A percentile compares a stretch with the other conserved stretches of the same genome.
These are phyloP conservation scores for Hypsizygus marmoreus DNA, from an alignment of 768 basidiomycete genomes.

Conservation along the genomic window DNA sequence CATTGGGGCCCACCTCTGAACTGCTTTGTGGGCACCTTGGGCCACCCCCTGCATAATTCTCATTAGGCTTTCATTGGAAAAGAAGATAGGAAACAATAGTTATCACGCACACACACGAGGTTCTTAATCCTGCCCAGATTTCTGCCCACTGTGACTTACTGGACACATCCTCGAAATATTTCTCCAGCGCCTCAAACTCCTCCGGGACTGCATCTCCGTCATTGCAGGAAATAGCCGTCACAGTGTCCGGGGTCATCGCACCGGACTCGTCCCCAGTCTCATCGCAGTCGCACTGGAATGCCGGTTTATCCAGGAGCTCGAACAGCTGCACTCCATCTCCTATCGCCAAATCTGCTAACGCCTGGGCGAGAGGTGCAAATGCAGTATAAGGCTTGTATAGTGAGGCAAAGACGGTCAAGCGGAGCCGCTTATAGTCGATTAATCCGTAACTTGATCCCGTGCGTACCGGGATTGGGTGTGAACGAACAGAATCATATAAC, in stretches of 20 bases:
- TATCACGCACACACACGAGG: slow-evolving; percentile 35
- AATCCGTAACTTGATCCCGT: slow-evolving; percentile 33
- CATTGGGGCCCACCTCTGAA: slow-evolving; percentile 28
- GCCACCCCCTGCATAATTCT: slow-evolving; percentile 23
- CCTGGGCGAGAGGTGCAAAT: slow-evolving; percentile 36
- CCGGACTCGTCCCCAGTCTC: slow-evolving; percentile 1
- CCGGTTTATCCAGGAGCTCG: slow-evolving; percentile 10
- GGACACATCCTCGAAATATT: slow-evolving; percentile 27
- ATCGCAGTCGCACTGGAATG: slow-evolving; percentile 34
- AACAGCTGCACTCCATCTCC: slow-evolving; percentile 33
- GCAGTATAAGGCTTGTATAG: slow-evolving; percentile 36
- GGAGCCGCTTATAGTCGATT: slow-evolving; percentile 35
- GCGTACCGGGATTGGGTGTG: slow-evolving; percentile 35
- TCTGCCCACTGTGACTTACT: slow-evolving; percentile 31
- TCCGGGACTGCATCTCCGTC: slow-evolving; percentile 34
- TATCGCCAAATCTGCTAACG: slow-evolving; percentile 33
- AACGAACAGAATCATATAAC: slow-evolving; percentile 32
- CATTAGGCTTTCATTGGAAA: neutral
- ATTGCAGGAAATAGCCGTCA: slow-evolving; percentile 31
- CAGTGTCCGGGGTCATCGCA: slow-evolving; percentile 19
- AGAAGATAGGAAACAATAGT: neutral
- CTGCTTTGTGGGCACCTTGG: slow-evolving; percentile 19
- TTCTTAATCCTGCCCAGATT: slow-evolving; percentile 28
- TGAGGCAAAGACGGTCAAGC: slow-evolving; percentile 28
- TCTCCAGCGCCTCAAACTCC: slow-evolving; percentile 26